phyloP scores from a whole-genome alignment of 1,139 yeast species.

The Hemisphaericaspora lyxosophila region DNA sequence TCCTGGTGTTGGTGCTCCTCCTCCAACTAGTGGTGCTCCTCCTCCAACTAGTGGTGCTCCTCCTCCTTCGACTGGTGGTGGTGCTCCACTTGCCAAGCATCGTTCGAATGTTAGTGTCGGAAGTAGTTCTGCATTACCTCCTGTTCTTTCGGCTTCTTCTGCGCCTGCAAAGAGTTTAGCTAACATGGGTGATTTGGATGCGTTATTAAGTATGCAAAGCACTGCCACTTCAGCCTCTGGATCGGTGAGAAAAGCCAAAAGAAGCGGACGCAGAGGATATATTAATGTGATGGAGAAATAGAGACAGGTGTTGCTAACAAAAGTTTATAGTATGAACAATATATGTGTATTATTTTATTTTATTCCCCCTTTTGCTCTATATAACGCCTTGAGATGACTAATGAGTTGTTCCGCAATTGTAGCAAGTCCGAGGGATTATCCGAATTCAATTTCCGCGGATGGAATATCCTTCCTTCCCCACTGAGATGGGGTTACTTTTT shows the following conservation, averaged over 20 bases:
- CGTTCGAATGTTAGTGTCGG: slow-evolving; percentile 5
- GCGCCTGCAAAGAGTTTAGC: slow-evolving; percentile 28
- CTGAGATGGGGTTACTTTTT: too few species aligned
- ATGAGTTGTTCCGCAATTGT: too few species aligned
- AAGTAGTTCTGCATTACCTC: slow-evolving; percentile 4
- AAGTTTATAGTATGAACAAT: background rate
- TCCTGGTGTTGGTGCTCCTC: slow-evolving; percentile 9
- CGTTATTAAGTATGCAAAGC: slow-evolving; percentile 53
- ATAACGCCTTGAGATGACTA: too few species aligned
- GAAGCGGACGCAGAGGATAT: slow-evolving; percentile 73
- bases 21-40: slow-evolving; percentile 7
- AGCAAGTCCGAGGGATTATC: too few species aligned
- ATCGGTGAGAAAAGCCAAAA: slow-evolving; percentile 52
- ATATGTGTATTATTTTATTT: too few species aligned
- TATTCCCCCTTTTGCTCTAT: too few species aligned
- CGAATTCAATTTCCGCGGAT: too few species aligned
- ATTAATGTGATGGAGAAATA: slow-evolving; percentile 66
- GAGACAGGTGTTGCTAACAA: background rate
- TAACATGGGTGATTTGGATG: slow-evolving; percentile 60
- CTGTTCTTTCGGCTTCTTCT: slow-evolving; percentile 6
- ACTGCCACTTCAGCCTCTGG: slow-evolving; percentile 36
- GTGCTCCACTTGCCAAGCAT: slow-evolving; percentile 9
- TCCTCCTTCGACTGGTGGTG: too few species aligned
- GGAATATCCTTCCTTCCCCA: too few species aligned
- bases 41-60: slow-evolving; percentile 13